These are phyloP conservation scores for Xylariaceae sp. DNA, from an alignment of 2,329 filamentous ascomycete species.

Conservation along the genomic window DNA sequence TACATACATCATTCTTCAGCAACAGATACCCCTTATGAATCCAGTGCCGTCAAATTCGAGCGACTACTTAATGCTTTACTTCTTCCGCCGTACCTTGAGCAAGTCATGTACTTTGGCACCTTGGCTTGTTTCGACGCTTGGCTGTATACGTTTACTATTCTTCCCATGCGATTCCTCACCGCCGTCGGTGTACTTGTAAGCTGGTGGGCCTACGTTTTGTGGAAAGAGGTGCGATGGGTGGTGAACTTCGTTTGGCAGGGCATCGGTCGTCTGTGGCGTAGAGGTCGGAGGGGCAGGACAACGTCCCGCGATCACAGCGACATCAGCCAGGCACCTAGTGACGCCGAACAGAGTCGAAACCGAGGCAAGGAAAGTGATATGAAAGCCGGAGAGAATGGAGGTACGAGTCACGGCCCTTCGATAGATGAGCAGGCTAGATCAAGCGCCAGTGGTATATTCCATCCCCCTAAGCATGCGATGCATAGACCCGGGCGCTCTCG, in stretches of 20 bases:
- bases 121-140: conserved; percentile 91
- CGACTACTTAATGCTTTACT: conserved; percentile 83
- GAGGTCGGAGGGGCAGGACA: conserved; percentile 46
- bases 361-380: conserved; percentile 22
- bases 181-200: conserved; percentile 69
- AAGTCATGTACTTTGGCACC: conserved; percentile 79
- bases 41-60: conserved; percentile 85
- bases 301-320: conserved; percentile 25
- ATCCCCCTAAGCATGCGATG: conserved; percentile 33
- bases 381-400: conserved; percentile 18
- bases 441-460: conserved; percentile 25
- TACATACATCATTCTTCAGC: conserved; percentile 58
- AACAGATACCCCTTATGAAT: conserved; percentile 73
- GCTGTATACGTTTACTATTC: conserved; percentile 93
- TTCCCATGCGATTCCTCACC: conserved; percentile 81
- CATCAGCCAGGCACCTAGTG: conserved; percentile 29
- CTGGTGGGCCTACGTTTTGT: conserved; percentile 72
- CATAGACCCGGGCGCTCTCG: conserved; percentile 37
- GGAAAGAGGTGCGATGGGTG: conserved; percentile 67
- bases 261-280: conserved; percentile 69
- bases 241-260: conserved; percentile 74
- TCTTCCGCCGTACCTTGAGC: conserved; percentile 75
- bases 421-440: conserved; percentile 22
- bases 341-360: conserved; percentile 39
- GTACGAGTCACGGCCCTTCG: conserved; percentile 10